These are phyloP conservation scores for Verticillium dahliae DNA, from an alignment of 2,329 filamentous ascomycete species.

Conservation along the genomic window DNA sequence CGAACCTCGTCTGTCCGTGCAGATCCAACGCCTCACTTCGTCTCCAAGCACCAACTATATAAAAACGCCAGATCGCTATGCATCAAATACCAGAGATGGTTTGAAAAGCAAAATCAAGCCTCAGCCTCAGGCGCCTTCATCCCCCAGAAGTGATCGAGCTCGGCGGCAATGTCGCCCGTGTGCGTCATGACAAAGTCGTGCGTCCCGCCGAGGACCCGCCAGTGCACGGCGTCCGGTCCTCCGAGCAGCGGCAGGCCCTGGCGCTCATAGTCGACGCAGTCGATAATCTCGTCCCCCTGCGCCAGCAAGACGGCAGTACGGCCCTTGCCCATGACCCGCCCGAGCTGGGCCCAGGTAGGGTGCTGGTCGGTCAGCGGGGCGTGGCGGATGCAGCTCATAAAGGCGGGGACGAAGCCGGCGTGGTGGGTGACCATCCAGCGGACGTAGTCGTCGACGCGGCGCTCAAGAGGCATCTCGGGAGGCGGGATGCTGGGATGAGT, in stretches of 20 bases:
- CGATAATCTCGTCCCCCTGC: constrained; percentile 43
- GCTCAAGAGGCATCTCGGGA: no score
- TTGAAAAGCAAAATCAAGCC: background rate
- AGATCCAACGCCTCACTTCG: background rate
- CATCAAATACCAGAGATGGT: background rate
- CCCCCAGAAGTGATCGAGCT: constrained; percentile 43
- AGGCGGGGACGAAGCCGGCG: constrained; percentile 51
- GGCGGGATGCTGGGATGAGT: constrained; percentile 13
- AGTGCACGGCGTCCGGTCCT: constrained; percentile 40
- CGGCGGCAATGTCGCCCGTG: constrained; percentile 32
- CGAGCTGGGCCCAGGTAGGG: constrained; percentile 41
- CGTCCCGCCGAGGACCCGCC: constrained; percentile 44
- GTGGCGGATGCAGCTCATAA: constrained; percentile 50
- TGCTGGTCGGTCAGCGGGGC: constrained; percentile 48
- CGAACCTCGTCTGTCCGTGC: no score
- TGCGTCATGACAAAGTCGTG: constrained; percentile 61
- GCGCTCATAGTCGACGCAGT: constrained; percentile 38
- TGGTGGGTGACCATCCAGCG: constrained; percentile 51
- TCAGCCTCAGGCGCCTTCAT: constrained; percentile 1
- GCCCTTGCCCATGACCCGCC: constrained; percentile 27
- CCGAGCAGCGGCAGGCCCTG: constrained; percentile 46
- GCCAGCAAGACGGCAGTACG: constrained; percentile 48
- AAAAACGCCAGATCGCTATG: background rate
- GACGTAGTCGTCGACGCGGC: constrained; percentile 25
- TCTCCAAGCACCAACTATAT: background rate